A percentile compares a stretch with the other conserved stretches of the same genome.
phyloP scores from a whole-genome alignment of 2,329 filamentous ascomycete genomes.

The Pyrenochaeta sp. region DNA sequence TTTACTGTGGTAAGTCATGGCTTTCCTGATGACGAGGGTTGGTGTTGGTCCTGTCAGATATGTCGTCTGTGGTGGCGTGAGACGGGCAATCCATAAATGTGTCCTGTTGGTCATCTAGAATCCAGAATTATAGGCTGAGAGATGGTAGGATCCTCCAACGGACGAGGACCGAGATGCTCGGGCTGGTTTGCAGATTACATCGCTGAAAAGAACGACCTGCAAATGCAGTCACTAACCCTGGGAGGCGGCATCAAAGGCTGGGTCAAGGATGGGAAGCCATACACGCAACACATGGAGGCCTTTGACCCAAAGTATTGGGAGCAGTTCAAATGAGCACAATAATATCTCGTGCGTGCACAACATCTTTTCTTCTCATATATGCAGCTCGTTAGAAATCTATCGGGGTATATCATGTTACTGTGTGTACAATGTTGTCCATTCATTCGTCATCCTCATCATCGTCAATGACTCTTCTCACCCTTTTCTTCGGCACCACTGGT shows the following conservation, averaged over 20 bases:
- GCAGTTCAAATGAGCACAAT: constrained; percentile 35
- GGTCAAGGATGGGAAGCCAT: constrained; percentile 52
- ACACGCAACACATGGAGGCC: constrained; percentile 50
- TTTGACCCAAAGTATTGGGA: constrained; percentile 52
- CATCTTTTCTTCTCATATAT: background rate
- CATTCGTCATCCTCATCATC: constrained; percentile 44
- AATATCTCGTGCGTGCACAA: background rate
- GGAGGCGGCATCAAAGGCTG: constrained; percentile 56
- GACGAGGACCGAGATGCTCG: constrained; percentile 45
- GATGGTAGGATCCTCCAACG: constrained; percentile 39
- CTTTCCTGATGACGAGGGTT: background rate
- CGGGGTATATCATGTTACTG: background rate
- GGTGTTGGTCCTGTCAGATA: background rate
- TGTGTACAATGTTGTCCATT: too few relatives aligned
- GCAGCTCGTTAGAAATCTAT: background rate
- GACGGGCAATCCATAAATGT: constrained; percentile 11
- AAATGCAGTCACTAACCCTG: constrained; percentile 52
- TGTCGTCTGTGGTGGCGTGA: constrained; percentile 26
- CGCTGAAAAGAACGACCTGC: constrained; percentile 41
- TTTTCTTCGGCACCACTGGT: constrained; percentile 30
- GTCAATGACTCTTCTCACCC: constrained; percentile 36
- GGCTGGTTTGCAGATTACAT: constrained; percentile 49
- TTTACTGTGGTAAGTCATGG: constrained; percentile 53
- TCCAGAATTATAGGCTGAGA: constrained; percentile 19
- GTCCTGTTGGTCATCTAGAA: background rate